Evolutionary conservation across 2,329 filamentous ascomycete genomes (phyloP), one percentile per base, ranked within the genome.

Genomic region (Passalora sequoiae): DNA sequence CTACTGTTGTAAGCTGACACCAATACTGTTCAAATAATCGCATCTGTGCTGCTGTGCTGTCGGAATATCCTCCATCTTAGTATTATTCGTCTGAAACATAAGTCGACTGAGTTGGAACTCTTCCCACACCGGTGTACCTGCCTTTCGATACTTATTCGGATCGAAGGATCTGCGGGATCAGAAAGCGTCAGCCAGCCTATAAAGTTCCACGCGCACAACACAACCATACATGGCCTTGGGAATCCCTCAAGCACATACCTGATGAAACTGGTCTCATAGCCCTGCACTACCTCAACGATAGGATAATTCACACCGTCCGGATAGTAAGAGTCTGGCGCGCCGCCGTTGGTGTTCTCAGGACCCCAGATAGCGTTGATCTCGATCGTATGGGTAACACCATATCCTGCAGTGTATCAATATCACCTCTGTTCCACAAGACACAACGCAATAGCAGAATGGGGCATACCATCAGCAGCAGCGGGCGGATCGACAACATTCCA

Each of bases 181-280:
- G n/a, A n/a, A n/a, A n/a, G n/a, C n/a, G n/a, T n/a, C n/a, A n/a
- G n/a, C n/a, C n/a, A n/a, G n/a, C n/a, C n/a, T n/a, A n/a, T n/a
- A n/a, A n/a, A n/a, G n/a, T n/a, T n/a, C n/a, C n/a, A n/a, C n/a
- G n/a, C n/a, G n/a, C n/a, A n/a, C n/a, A n/a, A n/a, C n/a, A n/a
- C n/a, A n/a, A n/a, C n/a, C n/a, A n/a, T n/a, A n/a, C n/a, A n/a
- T n/a, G n/a, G n/a, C n/a, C n/a, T n/a, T n/a, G n/a, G n/a, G n/a
- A n/a, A n/a, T n/a, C n/a, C n/a, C n/a, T n/a, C n/a, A n/a, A n/a
- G n/a, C n/a, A n/a, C n/a, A n/a, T n/a, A 71, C 19, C 76, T 67
- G 47, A 89, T 79, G 59, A 89, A 89, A 51, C 80, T 85, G 1
- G 80, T 77, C 83, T 83, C 89, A 62, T 88, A 89, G 0, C 71